Base-by-base conservation (phyloP, 805 yeast genomes). In the Starmera pachycereana region DNA sequence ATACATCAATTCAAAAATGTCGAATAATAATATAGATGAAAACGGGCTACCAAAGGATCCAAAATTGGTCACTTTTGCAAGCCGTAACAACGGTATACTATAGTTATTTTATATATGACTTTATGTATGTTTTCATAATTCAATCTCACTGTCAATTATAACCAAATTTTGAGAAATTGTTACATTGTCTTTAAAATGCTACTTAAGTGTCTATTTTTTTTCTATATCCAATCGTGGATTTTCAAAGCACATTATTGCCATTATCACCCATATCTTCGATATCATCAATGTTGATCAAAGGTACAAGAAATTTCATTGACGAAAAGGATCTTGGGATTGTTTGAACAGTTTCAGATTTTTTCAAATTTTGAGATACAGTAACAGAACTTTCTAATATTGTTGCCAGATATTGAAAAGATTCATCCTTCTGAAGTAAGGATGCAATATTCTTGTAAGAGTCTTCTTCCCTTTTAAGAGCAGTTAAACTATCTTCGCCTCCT, bases 41-140 rank as follows among this genome's bases (percentile, higher is more conserved):
- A 79, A 80, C 54, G 90, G 90, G 0, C 57, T 72, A 37, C 89
- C 89, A 1, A 46, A 66, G 32, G 89, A 81, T 46, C 85, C 88
- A 1, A 74, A 71, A 46, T 71, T 81, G 2, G 74, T 79, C 3
- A 71, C 76, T 0, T 72, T 73, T 40, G 44, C 27, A 8, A 22
- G 6, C 9, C 27, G 27, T 22, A 5, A 22, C 27, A 22, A 22
- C 27, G 9, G 27, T 22, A 22, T 22, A 22, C 27, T 22, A 22
- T 22, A 22, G 27, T 3, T 16, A 16, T 22, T 6, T 5, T 22
- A 22, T 8, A 22, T 8, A 22, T 22, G 7, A 22, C 9, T 8
- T 7, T 22, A 22, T 22, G 9, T 22, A 22, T 7, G 7, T 22
- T 22, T 22, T 22, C 27, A 4, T 22, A n/a, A n/a, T n/a, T n/a